A percentile compares a stretch with the other conserved stretches of the same genome.
Conservation (phyloP, 129 eudicot genomes). For the Lactuca saligna region DNA sequence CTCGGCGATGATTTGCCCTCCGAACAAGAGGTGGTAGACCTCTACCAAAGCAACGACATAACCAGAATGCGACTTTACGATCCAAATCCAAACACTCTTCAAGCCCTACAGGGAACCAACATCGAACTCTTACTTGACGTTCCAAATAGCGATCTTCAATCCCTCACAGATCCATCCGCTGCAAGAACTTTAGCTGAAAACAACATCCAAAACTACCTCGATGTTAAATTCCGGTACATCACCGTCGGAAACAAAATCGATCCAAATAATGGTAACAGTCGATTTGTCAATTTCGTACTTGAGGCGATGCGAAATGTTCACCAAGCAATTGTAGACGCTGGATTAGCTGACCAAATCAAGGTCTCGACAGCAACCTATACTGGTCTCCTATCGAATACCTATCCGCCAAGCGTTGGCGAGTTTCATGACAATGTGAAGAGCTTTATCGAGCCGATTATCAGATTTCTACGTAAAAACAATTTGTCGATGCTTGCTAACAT, state of each 20-base stretch:
- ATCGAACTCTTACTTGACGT: constrained; percentile 40
- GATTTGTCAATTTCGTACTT: constrained; percentile 14
- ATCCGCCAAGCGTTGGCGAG: constrained; percentile 37
- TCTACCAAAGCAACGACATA: constrained; percentile 27
- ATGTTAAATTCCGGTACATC: constrained; percentile 18
- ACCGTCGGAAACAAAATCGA: constrained; percentile 26
- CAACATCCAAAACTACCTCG: not conserved
- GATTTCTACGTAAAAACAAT: constrained; percentile 22
- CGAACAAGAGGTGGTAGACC: constrained; percentile 22
- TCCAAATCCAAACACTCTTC: constrained; percentile 31
- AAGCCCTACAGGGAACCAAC: constrained; percentile 29
- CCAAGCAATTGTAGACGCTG: constrained; percentile 33
- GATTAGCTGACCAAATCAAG: constrained; percentile 34
- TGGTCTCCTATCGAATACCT: constrained; percentile 10
- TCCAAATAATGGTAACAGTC: not conserved
- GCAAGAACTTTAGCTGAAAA: constrained; percentile 16
- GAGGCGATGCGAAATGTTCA: constrained; percentile 44
- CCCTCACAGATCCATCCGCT: not conserved
- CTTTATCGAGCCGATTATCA: constrained; percentile 34
- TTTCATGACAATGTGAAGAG: constrained; percentile 17
- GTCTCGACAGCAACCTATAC: constrained; percentile 53
- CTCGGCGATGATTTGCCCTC: constrained; percentile 23
- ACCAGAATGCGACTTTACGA: constrained; percentile 31
- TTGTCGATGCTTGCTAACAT: constrained; percentile 51
- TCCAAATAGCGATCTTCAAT: constrained; percentile 19